Evolutionary conservation across 2,329 filamentous ascomycete genomes (phyloP).

Genomic region (Colletotrichum orbiculare): DNA sequence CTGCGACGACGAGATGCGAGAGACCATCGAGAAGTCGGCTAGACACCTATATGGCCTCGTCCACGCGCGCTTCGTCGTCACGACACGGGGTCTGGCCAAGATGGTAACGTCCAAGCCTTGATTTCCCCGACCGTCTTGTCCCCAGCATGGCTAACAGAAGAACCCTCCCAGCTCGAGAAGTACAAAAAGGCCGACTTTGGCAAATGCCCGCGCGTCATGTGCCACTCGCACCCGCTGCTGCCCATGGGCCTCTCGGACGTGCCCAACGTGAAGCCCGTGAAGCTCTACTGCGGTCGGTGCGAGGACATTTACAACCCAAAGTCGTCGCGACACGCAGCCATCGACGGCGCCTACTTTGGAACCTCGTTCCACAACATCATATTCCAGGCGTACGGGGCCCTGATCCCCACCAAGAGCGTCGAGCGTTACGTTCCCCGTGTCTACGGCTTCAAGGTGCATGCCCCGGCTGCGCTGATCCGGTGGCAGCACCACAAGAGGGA

Average conservation of each 20-base stretch:
- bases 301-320: slow-evolving; percentile 99
- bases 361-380: slow-evolving; percentile 99
- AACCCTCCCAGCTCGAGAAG: slow-evolving; percentile 83
- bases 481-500: slow-evolving; percentile 90
- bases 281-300: slow-evolving; percentile 96
- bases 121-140: no score
- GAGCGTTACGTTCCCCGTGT: slow-evolving; percentile 90
- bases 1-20: slow-evolving; percentile 97
- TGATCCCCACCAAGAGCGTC: slow-evolving; percentile 86
- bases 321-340: slow-evolving; percentile 91
- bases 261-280: slow-evolving; percentile 88
- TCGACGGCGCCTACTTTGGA: slow-evolving; percentile 98
- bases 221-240: slow-evolving; percentile 90
- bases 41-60: slow-evolving; percentile 95
- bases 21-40: slow-evolving; percentile 97
- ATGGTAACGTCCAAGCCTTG: slow-evolving; percentile 73
- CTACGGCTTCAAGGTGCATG: slow-evolving; percentile 96
- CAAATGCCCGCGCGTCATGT: slow-evolving; percentile 96
- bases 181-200: slow-evolving; percentile 99
- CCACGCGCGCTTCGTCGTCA: slow-evolving; percentile 96
- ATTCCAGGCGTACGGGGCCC: slow-evolving; percentile 95
- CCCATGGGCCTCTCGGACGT: slow-evolving; percentile 95
- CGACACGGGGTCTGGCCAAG: slow-evolving; percentile 90
- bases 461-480: slow-evolving; percentile 84
- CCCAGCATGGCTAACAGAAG: neutral